These are phyloP conservation scores for Podospora appendiculata DNA, from an alignment of 495 filamentous ascomycete genomes.

Conservation along the genomic window DNA sequence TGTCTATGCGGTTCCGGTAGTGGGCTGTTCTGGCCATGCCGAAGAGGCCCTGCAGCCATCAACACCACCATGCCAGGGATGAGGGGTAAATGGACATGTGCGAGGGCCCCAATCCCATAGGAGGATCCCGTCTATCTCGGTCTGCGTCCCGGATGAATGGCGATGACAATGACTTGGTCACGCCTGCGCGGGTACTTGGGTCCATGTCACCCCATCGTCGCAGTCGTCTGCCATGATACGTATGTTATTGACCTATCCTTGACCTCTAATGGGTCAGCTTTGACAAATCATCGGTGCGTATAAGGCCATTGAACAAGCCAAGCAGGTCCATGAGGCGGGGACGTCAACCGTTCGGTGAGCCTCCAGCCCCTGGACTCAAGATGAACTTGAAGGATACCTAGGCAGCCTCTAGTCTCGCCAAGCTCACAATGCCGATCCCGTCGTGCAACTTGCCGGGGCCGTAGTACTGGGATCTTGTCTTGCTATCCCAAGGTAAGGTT, in stretches of 20 bases:
- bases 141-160: constrained; percentile 5
- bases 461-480: too few relatives aligned
- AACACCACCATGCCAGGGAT: constrained; percentile 4
- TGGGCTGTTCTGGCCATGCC: constrained; percentile 9
- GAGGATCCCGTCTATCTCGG: neutral
- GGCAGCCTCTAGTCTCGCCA: too few relatives aligned
- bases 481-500: too few relatives aligned
- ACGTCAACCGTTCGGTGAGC: too few relatives aligned
- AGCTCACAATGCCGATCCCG: too few relatives aligned
- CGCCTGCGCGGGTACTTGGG: neutral
- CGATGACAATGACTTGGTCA: neutral
- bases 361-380: too few relatives aligned
- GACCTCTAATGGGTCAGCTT: too few relatives aligned
- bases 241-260: neutral
- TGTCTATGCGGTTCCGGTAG: constrained; percentile 4
- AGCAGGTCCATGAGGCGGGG: too few relatives aligned
- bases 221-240: neutral
- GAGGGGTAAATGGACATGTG: constrained; percentile 14
- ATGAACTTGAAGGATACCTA: too few relatives aligned
- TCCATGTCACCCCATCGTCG: neutral
- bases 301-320: too few relatives aligned
- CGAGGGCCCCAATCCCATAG: neutral
- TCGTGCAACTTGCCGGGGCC: too few relatives aligned
- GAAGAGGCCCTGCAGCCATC: constrained; percentile 2
- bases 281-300: too few relatives aligned